Percentiles rank a stretch among this genome's conserved stretches.
Conservation (phyloP, 495 filamentous ascomycete species). For the Neurospora intermedia region DNA sequence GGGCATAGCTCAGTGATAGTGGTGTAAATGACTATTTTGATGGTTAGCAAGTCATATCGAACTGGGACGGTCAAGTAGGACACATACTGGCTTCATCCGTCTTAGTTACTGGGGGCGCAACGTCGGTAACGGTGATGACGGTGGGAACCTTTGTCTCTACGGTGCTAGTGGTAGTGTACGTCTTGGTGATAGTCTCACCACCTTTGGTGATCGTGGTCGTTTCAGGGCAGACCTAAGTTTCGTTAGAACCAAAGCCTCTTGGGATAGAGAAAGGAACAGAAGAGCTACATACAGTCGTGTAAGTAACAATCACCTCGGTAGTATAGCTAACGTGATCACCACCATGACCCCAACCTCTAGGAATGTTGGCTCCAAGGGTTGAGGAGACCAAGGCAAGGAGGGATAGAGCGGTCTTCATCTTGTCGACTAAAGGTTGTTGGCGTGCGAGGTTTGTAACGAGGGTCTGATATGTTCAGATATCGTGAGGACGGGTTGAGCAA, state of each 20-base stretch:
- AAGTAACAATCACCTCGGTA: constrained; percentile 30
- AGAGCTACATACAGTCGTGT: constrained; percentile 15
- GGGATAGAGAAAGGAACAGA: neutral
- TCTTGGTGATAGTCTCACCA: constrained; percentile 29
- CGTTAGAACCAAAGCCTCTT: neutral
- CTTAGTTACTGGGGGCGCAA: constrained; percentile 16
- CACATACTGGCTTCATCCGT: constrained; percentile 7
- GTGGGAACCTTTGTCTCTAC: constrained; percentile 19
- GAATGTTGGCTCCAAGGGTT: constrained; percentile 23
- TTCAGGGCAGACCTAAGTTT: constrained; percentile 22
- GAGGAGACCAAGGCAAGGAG: constrained; percentile 32
- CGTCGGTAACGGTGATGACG: constrained; percentile 14
- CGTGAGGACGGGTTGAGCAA: constrained; percentile 3
- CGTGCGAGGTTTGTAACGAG: constrained; percentile 14
- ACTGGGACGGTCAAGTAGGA: neutral
- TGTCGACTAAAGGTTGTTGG: constrained; percentile 7
- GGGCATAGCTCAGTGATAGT: constrained; percentile 33
- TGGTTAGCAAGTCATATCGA: neutral
- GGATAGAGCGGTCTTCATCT: constrained; percentile 32
- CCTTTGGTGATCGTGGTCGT: constrained; percentile 29
- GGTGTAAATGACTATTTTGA: constrained; percentile 19
- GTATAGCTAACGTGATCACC: constrained; percentile 24
- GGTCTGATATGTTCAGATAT: constrained; percentile 4
- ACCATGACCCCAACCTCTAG: constrained; percentile 10
- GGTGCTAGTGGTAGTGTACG: constrained; percentile 37